Conservation (phyloP, 192 early-diverging fungal species). For the Entomortierella lignicola region DNA sequence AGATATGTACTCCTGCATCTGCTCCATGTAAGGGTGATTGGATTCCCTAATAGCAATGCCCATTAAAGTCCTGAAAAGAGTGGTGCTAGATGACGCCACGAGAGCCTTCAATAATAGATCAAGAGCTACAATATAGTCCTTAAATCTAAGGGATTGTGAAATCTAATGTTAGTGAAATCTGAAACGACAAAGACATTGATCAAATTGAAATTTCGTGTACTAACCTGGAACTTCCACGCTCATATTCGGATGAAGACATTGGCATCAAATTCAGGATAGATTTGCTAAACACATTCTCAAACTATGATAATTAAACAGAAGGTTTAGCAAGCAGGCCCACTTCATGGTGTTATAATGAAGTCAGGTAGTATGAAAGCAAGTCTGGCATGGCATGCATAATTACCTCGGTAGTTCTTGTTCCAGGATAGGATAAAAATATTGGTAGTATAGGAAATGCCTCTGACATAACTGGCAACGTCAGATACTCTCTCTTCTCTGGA, state of each 20-base stretch:
- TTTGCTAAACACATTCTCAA: slow-evolving; percentile 54
- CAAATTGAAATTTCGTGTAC: slow-evolving; percentile 9
- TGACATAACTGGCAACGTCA: slow-evolving; percentile 52
- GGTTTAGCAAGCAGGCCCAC: neutral
- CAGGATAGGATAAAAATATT: slow-evolving; percentile 51
- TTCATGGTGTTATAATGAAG: neutral
- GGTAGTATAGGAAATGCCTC: slow-evolving; percentile 63
- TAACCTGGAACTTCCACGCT: slow-evolving; percentile 38
- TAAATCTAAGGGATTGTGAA: slow-evolving; percentile 39
- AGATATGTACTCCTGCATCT: slow-evolving; percentile 45
- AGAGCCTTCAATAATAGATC: slow-evolving; percentile 64
- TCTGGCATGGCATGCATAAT: neutral
- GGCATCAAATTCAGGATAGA: slow-evolving; percentile 58
- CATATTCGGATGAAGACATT: slow-evolving; percentile 32
- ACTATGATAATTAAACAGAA: slow-evolving; percentile 8
- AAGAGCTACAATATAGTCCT: slow-evolving; percentile 65
- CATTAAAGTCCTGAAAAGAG: slow-evolving; percentile 64
- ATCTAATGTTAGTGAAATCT: neutral
- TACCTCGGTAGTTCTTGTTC: slow-evolving; percentile 35
- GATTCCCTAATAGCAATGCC: slow-evolving; percentile 65
- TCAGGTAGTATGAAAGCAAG: too few species aligned
- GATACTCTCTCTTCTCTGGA: slow-evolving; percentile 22
- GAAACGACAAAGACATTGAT: slow-evolving; percentile 23
- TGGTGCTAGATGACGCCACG: slow-evolving; percentile 48
- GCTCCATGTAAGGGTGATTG: slow-evolving; percentile 59